Conservation (phyloP, 2,329 filamentous ascomycete genomes). For the Nannizziopsis arthrosporioides region DNA sequence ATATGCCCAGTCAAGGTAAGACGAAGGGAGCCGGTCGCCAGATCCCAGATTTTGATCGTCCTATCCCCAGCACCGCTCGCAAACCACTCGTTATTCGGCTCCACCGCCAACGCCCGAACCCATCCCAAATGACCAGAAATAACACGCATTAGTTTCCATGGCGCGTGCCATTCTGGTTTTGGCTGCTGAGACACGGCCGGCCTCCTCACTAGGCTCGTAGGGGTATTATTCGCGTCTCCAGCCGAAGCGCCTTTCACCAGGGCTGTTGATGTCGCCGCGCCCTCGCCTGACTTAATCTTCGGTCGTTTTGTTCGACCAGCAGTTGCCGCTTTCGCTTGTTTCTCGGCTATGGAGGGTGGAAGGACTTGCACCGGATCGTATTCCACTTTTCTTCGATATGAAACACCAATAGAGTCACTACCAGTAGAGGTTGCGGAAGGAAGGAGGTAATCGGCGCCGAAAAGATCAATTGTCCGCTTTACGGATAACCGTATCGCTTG, state of each 20-base stretch:
- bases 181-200: constrained; percentile 52
- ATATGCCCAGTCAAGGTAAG: constrained; percentile 90
- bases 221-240: constrained; percentile 35
- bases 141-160: constrained; percentile 97
- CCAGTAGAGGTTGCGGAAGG: constrained; percentile 33
- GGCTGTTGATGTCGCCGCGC: constrained; percentile 49
- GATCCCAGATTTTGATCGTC: constrained; percentile 97
- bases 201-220: constrained; percentile 50
- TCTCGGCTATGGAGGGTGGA: constrained; percentile 65
- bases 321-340: constrained; percentile 56
- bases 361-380: constrained; percentile 68
- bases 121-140: constrained; percentile 94
- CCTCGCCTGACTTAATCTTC: constrained; percentile 43
- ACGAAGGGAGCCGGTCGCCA: constrained; percentile 72
- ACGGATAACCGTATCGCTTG: constrained; percentile 33
- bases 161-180: constrained; percentile 90
- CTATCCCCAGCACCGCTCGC: constrained; percentile 88
- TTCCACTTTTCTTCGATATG: constrained; percentile 45
- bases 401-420: constrained; percentile 34
- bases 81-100: constrained; percentile 96
- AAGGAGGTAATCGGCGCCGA: constrained; percentile 37
- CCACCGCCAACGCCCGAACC: constrained; percentile 80
- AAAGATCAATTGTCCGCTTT: constrained; percentile 38
- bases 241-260: constrained; percentile 36
- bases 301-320: constrained; percentile 53